A percentile compares a stretch with the other conserved stretches of the same genome.
phyloP scores from a whole-genome alignment of 192 early-diverging fungal species.

The Dispira simplex region DNA sequence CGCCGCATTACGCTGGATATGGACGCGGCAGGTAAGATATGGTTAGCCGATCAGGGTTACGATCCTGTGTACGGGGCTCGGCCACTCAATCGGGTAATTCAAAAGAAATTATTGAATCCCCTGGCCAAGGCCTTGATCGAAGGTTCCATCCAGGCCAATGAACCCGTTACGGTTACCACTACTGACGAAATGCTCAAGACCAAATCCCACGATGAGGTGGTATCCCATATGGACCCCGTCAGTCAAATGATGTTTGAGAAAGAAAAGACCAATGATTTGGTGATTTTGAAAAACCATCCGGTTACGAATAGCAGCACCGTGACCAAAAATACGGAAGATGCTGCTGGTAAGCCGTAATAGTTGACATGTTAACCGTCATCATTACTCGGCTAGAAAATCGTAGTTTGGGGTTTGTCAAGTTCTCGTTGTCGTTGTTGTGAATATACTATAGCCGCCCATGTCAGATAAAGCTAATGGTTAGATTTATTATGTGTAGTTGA shows the following conservation, averaged over 20 bases:
- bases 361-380: too few relatives aligned
- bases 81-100: conserved; percentile 50
- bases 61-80: conserved; percentile 54
- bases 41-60: conserved; percentile 46
- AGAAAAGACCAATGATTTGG: background rate
- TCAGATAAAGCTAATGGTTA: too few relatives aligned
- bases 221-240: background rate
- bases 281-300: conserved; percentile 7
- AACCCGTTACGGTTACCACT: conserved; percentile 30
- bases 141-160: conserved; percentile 36
- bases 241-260: background rate
- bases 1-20: conserved; percentile 38
- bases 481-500: too few relatives aligned
- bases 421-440: too few relatives aligned
- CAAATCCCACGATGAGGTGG: background rate
- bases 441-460: too few relatives aligned
- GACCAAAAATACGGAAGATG: too few relatives aligned
- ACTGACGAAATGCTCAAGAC: conserved; percentile 9
- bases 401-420: too few relatives aligned
- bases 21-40: conserved; percentile 34
- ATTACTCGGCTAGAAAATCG: too few relatives aligned
- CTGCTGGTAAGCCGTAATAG: too few relatives aligned
- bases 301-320: background rate
- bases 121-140: conserved; percentile 43
- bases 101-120: conserved; percentile 36